phyloP scores from a whole-genome alignment of 2,329 filamentous ascomycete species.

The Colletotrichum musicola region DNA sequence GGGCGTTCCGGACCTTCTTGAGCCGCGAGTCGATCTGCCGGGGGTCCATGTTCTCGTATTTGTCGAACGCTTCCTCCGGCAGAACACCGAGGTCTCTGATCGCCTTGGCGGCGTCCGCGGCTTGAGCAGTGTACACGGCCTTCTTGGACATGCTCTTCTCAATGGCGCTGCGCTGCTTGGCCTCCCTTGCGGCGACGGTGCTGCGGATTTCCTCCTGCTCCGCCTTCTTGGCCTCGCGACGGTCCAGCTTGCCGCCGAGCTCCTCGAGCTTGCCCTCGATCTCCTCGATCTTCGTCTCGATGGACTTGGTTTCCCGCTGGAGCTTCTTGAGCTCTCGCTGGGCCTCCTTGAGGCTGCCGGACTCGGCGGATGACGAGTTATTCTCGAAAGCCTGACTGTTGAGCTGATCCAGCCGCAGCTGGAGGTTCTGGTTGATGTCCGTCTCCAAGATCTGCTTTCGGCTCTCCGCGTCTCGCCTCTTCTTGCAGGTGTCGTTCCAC shows the following conservation, averaged over 20 bases:
- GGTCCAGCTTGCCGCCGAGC: constrained; percentile 62
- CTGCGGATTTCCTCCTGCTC: constrained; percentile 80
- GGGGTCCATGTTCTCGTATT: constrained; percentile 86
- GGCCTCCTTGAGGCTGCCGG: constrained; percentile 79
- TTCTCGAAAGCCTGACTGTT: constrained; percentile 80
- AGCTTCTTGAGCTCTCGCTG: constrained; percentile 86
- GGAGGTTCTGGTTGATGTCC: constrained; percentile 89
- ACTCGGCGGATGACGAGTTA: constrained; percentile 57
- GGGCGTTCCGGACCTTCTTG: constrained; percentile 89
- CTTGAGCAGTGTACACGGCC: constrained; percentile 80
- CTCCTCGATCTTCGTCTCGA: constrained; percentile 78
- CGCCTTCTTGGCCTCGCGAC: constrained; percentile 67
- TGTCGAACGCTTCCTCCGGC: constrained; percentile 92
- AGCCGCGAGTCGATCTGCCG: constrained; percentile 78
- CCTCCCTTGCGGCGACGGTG: constrained; percentile 81
- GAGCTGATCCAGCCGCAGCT: constrained; percentile 88
- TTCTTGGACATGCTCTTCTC: constrained; percentile 94
- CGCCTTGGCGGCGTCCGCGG: constrained; percentile 85
- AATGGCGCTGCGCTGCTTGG: constrained; percentile 88
- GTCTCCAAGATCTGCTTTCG: constrained; percentile 87
- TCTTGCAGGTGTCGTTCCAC: constrained; percentile 79
- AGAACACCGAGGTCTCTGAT: constrained; percentile 94
- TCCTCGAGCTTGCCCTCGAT: constrained; percentile 79
- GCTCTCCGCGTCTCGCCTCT: constrained; percentile 81
- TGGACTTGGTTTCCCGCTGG: constrained; percentile 73